Conservation (phyloP, 108 stramenopile species). For the Nitzschia inconspicua region DNA sequence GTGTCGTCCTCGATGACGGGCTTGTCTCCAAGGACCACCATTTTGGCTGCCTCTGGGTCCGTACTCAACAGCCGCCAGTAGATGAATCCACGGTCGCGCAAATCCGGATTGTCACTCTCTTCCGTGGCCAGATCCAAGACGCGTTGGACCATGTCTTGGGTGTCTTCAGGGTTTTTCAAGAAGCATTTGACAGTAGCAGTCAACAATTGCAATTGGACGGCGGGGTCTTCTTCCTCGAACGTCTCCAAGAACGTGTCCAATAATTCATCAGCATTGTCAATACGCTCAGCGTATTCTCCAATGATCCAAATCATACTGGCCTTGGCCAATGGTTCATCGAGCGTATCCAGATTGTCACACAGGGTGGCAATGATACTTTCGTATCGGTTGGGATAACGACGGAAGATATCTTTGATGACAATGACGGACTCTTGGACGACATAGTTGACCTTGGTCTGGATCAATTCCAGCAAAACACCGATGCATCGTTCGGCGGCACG, state of each 20-base stretch:
- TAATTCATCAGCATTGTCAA: conserved; percentile 99
- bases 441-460: conserved; percentile 99
- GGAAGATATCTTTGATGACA: conserved; percentile 99
- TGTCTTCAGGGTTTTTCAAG: conserved; percentile 96
- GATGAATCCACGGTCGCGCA: conserved; percentile 98
- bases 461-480: conserved; percentile 96
- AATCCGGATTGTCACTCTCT: conserved; percentile 97
- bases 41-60: conserved; percentile 97
- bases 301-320: conserved; percentile 99
- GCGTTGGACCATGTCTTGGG: conserved; percentile 98
- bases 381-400: conserved; percentile 99
- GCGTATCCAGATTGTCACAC: conserved; percentile 97
- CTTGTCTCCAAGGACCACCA: conserved; percentile 97
- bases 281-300: conserved; percentile 99
- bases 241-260: conserved; percentile 96
- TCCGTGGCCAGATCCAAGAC: conserved; percentile 97
- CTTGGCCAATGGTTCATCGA: conserved; percentile 99
- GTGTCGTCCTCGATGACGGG: conserved; percentile 99
- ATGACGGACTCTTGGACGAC: conserved; percentile 99
- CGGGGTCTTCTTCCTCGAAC: conserved; percentile 93
- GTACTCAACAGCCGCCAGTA: conserved; percentile 98
- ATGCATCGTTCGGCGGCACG: conserved; percentile 98
- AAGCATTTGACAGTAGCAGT: conserved; percentile 99
- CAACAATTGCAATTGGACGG: conserved; percentile 96
- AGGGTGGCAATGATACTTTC: conserved; percentile 97